A percentile compares a stretch with the other conserved stretches of the same genome.
Conservation (phyloP, 208 protist genomes). For the Acanthamoeba divionensis region DNA sequence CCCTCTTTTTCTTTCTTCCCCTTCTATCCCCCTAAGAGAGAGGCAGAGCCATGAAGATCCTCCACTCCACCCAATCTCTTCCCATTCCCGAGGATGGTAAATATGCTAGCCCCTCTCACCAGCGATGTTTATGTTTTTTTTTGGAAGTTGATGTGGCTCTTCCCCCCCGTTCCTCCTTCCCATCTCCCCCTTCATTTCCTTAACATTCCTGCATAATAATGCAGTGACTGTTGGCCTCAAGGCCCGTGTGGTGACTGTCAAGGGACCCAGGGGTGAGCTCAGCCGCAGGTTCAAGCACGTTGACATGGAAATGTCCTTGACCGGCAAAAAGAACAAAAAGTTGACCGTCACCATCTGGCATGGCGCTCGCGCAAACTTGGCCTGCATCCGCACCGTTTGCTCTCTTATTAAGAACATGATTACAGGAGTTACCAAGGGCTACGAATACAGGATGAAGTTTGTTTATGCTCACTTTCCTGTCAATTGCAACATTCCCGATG, state of each 20-base stretch:
- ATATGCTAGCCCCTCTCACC: too few relatives aligned
- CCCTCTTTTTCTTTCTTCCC: too few relatives aligned
- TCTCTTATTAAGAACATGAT: conserved; percentile 98
- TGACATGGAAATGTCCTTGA: conserved; percentile 69
- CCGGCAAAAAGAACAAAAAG: conserved; percentile 73
- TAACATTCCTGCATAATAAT: background rate
- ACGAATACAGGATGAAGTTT: conserved; percentile 97
- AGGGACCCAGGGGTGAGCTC: conserved; percentile 94
- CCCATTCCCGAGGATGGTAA: too few relatives aligned
- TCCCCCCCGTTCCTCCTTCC: too few relatives aligned
- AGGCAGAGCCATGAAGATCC: too few relatives aligned
- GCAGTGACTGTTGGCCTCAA: conserved; percentile 85
- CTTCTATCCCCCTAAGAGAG: too few relatives aligned
- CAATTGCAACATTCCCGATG: conserved; percentile 88
- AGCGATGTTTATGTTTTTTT: too few relatives aligned
- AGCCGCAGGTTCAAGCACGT: conserved; percentile 91
- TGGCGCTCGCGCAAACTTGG: conserved; percentile 90
- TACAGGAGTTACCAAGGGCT: conserved; percentile 97
- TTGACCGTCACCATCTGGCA: conserved; percentile 93
- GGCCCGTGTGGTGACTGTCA: conserved; percentile 89
- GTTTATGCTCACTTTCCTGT: conserved; percentile 99
- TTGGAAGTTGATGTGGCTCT: too few relatives aligned
- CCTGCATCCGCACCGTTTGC: conserved; percentile 93
- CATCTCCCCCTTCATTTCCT: too few relatives aligned
- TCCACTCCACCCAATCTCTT: too few relatives aligned